These are phyloP conservation scores for Monilinia aucupariae DNA, from an alignment of 2,329 filamentous ascomycete genomes.

Conservation along the genomic window DNA sequence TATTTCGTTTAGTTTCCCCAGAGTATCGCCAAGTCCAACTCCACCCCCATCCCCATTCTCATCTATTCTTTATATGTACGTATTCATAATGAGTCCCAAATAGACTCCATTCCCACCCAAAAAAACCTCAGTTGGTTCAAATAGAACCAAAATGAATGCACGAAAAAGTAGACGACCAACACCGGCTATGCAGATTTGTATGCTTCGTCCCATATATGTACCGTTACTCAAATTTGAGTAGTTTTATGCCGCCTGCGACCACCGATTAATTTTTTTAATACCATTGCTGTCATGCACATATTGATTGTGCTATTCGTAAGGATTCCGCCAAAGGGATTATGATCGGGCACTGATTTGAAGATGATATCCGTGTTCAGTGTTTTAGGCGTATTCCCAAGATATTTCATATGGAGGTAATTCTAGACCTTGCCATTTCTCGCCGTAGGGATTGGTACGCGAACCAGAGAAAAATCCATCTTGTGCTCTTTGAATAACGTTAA, in stretches of 20 bases:
- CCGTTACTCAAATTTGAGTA: not conserved
- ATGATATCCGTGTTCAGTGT: not conserved
- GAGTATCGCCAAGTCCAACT: not conserved
- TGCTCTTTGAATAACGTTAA: constrained; percentile 47
- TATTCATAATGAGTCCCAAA: not conserved
- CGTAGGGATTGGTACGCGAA: constrained; percentile 46
- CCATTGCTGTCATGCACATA: constrained; percentile 5
- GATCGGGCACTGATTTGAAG: not conserved
- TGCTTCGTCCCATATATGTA: not conserved
- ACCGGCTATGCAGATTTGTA: constrained; percentile 11
- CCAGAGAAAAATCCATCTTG: constrained; percentile 50
- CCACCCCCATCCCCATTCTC: too few species aligned
- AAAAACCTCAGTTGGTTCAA: not conserved
- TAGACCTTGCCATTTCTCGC: constrained; percentile 49
- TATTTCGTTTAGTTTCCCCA: not conserved
- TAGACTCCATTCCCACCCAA: not conserved
- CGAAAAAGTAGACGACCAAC: constrained; percentile 5
- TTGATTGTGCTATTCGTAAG: constrained; percentile 3
- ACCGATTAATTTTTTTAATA: constrained; percentile 5
- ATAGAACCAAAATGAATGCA: not conserved
- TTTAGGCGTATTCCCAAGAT: constrained; percentile 38
- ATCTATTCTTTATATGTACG: not conserved
- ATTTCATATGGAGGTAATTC: constrained; percentile 44
- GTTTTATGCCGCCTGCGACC: not conserved
- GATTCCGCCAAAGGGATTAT: not conserved